Base-by-base conservation (phyloP, 2,329 filamentous ascomycete species). In the Celoporthe dispersa region DNA sequence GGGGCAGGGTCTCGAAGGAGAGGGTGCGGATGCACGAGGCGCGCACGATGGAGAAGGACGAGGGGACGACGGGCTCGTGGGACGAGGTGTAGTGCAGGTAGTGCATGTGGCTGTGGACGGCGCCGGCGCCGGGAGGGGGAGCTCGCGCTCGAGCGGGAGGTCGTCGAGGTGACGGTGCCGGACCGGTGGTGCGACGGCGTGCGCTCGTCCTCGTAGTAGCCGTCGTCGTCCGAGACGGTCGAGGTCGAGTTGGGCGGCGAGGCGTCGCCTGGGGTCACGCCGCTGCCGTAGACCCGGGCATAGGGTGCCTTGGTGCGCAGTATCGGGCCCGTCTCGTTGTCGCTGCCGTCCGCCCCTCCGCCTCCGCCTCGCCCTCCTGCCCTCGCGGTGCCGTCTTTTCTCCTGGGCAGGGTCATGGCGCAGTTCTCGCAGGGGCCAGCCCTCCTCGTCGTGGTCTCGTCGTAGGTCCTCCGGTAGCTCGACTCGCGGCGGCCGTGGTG, bases 31-130 rank as follows among this genome's bases (percentile, higher is more conserved):
- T 80, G 74, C 90, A 92, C 0, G 89, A 90, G 63, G 89, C 87
- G 64, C 90, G 87, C 65, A 92, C 84, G 55, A 90, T 86, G n/a
- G 88, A 88, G 79, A 90, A 92, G 9, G 88, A 90, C n/a, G 83
- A 82, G 19, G 88, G 83, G 1, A 86, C 81, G 4, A 88, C 81
- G 3, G 90, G 88, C 72, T 91, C 89, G 76, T 91, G 89, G 5
- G 88, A 90, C 1, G 90, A 91, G 5, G 89, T 91, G 76, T 91
- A 92, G 76, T 91, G 87, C 64, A 91, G 81, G 74, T 87, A 91
- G 76, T 92, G 90, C 6, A 86, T 86, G 74, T 92, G 90, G 57
- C 84, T 84, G 41, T 82, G 79, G 41, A 82, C 60, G 37, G 60
- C n/a, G 57, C 19, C 31, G 3, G 35, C 75, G 66, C 81, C 81